Conservation (phyloP, 495 filamentous ascomycete genomes). For the Xylaria bambusicola region DNA sequence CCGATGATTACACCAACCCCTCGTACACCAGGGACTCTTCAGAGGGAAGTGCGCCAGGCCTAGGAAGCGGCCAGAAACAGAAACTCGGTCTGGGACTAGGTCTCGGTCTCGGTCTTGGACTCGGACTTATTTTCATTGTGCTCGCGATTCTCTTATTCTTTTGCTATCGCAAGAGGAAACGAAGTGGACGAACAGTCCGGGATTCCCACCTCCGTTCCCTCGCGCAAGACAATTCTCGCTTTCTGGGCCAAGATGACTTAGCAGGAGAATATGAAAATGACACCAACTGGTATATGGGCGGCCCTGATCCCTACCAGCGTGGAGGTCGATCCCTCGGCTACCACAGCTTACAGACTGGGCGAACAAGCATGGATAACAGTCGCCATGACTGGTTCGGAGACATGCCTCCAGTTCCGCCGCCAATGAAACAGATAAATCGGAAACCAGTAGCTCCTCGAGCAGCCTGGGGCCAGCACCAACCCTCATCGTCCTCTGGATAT, state of each 20-base stretch:
- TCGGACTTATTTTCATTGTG: conserved; percentile 61
- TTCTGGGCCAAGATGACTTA: conserved; percentile 40
- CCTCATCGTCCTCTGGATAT: conserved; percentile 27
- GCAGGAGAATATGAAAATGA: conserved; percentile 60
- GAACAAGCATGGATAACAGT: conserved; percentile 18
- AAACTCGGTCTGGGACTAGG: conserved; percentile 63
- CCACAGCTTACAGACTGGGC: conserved; percentile 41
- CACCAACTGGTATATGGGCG: conserved; percentile 44
- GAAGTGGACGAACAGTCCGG: conserved; percentile 33
- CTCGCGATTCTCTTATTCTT: conserved; percentile 54
- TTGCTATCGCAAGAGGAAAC: conserved; percentile 58
- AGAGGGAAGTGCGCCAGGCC: conserved; percentile 16
- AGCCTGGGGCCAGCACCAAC: conserved; percentile 15
- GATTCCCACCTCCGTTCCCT: conserved; percentile 42
- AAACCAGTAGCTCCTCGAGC: conserved; percentile 30
- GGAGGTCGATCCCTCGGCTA: conserved; percentile 46
- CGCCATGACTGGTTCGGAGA: conserved; percentile 30
- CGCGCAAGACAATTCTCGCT: conserved; percentile 40
- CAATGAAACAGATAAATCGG: conserved; percentile 20
- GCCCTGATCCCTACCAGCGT: conserved; percentile 41
- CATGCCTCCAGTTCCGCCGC: conserved; percentile 6
- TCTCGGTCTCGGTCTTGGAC: conserved; percentile 73
- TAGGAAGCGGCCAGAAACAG: conserved; percentile 18
- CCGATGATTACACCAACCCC: conserved; percentile 66
- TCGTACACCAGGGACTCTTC: conserved; percentile 18